Evolutionary conservation across 345 rosid species (phyloP), one percentile per base, ranked within the genome.

Genomic region (Hibiscus syriacus): DNA sequence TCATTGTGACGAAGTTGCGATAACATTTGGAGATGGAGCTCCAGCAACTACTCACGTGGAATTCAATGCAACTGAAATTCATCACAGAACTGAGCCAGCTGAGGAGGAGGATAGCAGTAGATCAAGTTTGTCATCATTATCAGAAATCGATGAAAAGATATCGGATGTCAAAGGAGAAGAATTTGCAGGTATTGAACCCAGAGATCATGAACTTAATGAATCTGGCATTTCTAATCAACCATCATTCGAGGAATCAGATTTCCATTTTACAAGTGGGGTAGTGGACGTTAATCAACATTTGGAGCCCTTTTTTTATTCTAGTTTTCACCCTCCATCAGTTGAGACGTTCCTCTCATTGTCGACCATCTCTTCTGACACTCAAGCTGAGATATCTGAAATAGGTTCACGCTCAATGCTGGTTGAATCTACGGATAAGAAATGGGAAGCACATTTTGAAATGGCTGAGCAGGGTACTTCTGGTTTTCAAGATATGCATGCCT

Each of bases 251-350:
- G 81, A 72, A 55, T 70, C 80, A 52, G 87, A 72, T 55, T 70
- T 80, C 30, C 79, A 68, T 66, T 55, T 59, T 71, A 72, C 76
- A 57, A 73, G 74, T 50, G 68, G 64, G 55, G 74, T 65, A 45
- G 73, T 64, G 72, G 85, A 77, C 52, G 76, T 57, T 54, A 71
- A 74, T 70, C 89, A 77, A 39, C 85, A 70, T 56, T 78, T 68
- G 68, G 92, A 87, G 72, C 95, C 98, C 70, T 82, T 91, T 74
- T 94, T 84, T 63, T 95, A 94, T 76, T 85, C 92, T 12, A 94
- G 96, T 74, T 96, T 48, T 48, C 52, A 48, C 52, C 52, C 97
- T 16, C 80, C 81, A 46, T 67, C 83, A 34, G 67, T 64, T 66
- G 80, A 84, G 67, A 84, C 78, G 68, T 68, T 79, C 67, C 83